A percentile compares a stretch with the other conserved stretches of the same genome.
phyloP scores from a whole-genome alignment of 192 early-diverging fungal species.

The Coemansia sp. region DNA sequence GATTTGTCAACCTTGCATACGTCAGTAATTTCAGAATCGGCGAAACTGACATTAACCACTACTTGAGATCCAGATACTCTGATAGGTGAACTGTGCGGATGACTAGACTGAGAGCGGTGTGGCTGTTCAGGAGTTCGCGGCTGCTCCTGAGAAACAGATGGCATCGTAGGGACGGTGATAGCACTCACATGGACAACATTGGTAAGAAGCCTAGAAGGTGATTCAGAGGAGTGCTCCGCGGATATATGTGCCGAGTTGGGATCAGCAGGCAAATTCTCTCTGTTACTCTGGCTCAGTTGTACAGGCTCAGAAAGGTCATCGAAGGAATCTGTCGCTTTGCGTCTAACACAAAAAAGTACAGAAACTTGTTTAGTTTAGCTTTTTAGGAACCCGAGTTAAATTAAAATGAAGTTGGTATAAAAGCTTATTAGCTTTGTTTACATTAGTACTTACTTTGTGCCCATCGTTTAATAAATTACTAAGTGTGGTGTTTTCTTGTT shows the following conservation, averaged over 20 bases:
- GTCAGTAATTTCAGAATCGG: neutral
- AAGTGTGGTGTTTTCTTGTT: no score
- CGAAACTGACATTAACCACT: slow-evolving; percentile 13
- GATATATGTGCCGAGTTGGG: neutral
- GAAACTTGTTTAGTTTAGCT: no score
- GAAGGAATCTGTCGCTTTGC: neutral
- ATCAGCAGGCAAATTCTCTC: neutral
- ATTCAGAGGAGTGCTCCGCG: neutral
- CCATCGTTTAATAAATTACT: no score
- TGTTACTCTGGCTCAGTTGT: neutral
- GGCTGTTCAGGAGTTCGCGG: slow-evolving; percentile 23
- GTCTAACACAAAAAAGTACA: neutral
- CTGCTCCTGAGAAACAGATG: neutral
- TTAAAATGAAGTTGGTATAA: no score
- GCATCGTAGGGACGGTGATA: neutral
- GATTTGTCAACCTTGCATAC: slow-evolving; percentile 48
- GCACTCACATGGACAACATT: neutral
- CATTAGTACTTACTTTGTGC: neutral
- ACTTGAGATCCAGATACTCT: slow-evolving; percentile 33
- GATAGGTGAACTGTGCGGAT: slow-evolving; percentile 33
- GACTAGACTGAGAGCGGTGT: neutral
- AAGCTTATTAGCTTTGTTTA: no score
- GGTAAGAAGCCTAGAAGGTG: neutral
- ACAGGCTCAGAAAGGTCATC: neutral
- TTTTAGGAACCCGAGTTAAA: no score